Evolutionary conservation across 257 asterid species (phyloP), one percentile per base, ranked within the genome.

Genomic region (Primulina huaijiensis): DNA sequence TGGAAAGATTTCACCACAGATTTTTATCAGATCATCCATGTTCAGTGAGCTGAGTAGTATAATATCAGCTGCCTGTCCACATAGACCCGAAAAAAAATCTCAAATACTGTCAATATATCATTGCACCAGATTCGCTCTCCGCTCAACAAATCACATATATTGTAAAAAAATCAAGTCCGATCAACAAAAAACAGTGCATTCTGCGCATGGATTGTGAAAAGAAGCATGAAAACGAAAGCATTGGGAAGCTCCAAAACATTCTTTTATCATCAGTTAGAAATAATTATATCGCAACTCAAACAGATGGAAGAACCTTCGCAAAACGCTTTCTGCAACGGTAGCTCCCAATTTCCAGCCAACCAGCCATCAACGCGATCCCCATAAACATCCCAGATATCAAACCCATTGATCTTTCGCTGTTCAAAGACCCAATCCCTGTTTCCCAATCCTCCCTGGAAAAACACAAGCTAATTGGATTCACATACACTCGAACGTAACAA

Each of bases 291-390:
- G 8, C 17, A 37, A 35, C 35, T 7, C 43, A 16, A 3, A 43
- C 71, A 64, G n/a, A n/a, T 60, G 64, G 60, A 23, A 67, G 58
- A 70, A 93, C 97, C 97, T 93, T 93, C n/a, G 99, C 92, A 40
- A 75, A 63, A 52, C 97, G 93, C 75, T 87, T 83, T 40, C 79
- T 82, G 89, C 90, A 81, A 61, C 99, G 86, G 68, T 89, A 64
- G 58, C 59, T 76, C 92, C 84, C 90, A 96, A 93, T 87, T 50
- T 86, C 82, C 76, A 72, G 83, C 97, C 91, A 93, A n/a, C 89
- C 96, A 21, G 90, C 92, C 99, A 93, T 89, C 74, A 90, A 73
- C 50, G 82, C 94, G 83, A 93, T 85, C 85, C 99, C 97, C 94
- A 80, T 83, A 84, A 90, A 68, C 71, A 90, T 77, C 72, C 97